Evolutionary conservation across 2,329 filamentous ascomycete species (phyloP).

Genomic region (Dothistroma pini): DNA sequence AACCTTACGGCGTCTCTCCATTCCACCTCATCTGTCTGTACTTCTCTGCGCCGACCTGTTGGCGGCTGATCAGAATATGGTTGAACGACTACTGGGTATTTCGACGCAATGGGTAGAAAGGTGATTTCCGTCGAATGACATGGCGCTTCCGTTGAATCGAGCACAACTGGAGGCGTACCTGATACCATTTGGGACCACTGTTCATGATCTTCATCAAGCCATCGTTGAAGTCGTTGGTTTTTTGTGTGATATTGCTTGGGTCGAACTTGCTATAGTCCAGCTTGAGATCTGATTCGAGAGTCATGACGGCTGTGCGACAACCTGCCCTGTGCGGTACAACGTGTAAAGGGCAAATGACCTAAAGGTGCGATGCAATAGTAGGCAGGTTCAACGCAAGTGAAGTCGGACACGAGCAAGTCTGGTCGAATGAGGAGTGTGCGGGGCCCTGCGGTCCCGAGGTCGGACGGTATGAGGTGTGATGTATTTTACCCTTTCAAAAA

Average conservation of each 20-base stretch:
- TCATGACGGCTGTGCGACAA: conserved; percentile 13
- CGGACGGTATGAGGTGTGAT: neutral
- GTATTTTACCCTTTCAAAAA: too few relatives aligned
- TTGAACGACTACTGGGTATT: neutral
- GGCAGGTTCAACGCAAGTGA: neutral
- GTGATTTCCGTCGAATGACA: neutral
- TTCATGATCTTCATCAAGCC: conserved; percentile 42
- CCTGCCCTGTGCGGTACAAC: too few relatives aligned
- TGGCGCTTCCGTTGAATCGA: too few relatives aligned
- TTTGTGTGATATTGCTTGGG: conserved; percentile 37
- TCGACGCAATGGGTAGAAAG: too few relatives aligned
- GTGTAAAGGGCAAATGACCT: too few relatives aligned
- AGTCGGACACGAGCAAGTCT: neutral
- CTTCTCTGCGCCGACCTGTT: conserved; percentile 50
- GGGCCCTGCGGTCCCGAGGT: neutral
- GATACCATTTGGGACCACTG: conserved; percentile 49
- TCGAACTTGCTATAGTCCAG: conserved; percentile 43
- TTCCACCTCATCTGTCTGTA: conserved; percentile 54
- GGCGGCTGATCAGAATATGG: neutral
- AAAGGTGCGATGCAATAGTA: too few relatives aligned
- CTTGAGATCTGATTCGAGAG: conserved; percentile 23
- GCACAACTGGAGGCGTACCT: conserved; percentile 35
- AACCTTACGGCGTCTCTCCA: conserved; percentile 46
- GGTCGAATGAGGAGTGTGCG: neutral
- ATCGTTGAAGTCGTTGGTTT: conserved; percentile 46